Base-by-base conservation (phyloP, 495 filamentous ascomycete species). In the Cetradonia linearis region DNA sequence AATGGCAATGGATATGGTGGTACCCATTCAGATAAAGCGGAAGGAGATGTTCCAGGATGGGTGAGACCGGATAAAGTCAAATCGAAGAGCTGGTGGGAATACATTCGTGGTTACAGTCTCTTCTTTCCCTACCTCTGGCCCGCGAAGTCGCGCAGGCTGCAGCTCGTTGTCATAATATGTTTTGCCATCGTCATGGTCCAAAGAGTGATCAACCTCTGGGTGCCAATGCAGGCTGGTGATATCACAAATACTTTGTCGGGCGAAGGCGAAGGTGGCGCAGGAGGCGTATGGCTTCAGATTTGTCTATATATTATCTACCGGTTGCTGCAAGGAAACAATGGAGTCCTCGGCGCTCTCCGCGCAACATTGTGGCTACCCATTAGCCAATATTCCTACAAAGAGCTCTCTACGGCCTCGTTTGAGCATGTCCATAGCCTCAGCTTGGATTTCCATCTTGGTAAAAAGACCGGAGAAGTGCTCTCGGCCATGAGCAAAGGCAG, bases 51-150 rank as follows among this genome's bases (percentile, higher is more conserved):
- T 20, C 56, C 66, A 31, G 66, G 66, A 13, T 89, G 86, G 86
- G 82, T 80, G 57, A 78, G 84, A 63, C 84, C 85, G 11, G 82
- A 78, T n/a, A 80, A 76, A 16, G 74, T 82, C 42, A 83, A 84
- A 5, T 80, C 83, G 6, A 84, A 85, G 20, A 87, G 80, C 65
- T 88, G 89, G 89, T 89, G 86, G 82, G 93, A 96, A 69, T 98
- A 98, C 49, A 61, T 69, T 54, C 83, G 84, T 60, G 87, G 88
- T 23, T 97, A 95, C 70, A 84, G 83, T 20, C 74, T 95, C 27
- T 94, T 97, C 73, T 91, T 95, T 71, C 91, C 90, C 0, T 97
- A 95, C 67, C 82, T 96, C 46, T 97, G 92, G 92, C 92, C 89
- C 18, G 84, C 81, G 60, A 89, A 89, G 65, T 82, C 87, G 30